These are phyloP conservation scores for Septoria linicola DNA, from an alignment of 2,329 filamentous ascomycete genomes.

Conservation along the genomic window DNA sequence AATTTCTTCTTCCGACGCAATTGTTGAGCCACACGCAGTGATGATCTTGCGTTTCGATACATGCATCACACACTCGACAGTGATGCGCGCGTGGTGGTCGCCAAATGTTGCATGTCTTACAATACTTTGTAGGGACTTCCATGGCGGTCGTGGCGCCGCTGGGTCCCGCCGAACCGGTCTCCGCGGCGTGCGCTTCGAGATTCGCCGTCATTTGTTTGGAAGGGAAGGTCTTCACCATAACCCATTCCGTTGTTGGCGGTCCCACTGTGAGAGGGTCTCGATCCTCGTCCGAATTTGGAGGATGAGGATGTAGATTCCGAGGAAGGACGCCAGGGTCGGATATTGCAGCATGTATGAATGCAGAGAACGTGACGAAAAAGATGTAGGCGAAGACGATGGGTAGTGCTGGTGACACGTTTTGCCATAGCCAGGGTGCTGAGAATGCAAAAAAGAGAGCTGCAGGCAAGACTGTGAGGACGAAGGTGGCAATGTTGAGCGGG, in stretches of 20 bases:
- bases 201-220: conserved; percentile 13
- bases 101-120: conserved; percentile 97
- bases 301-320: conserved; percentile 85
- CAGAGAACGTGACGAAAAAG: conserved; percentile 87
- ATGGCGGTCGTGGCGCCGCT: conserved; percentile 63
- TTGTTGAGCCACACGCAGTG: conserved; percentile 99
- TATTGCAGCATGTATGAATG: conserved; percentile 87
- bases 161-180: conserved; percentile 38
- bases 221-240: conserved; percentile 60
- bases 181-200: conserved; percentile 17
- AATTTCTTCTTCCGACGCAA: conserved; percentile 93
- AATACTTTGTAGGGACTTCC: conserved; percentile 98
- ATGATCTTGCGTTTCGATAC: conserved; percentile 94
- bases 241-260: conserved; percentile 90
- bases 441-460: conserved; percentile 79
- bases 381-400: conserved; percentile 88
- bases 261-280: conserved; percentile 74
- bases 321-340: conserved; percentile 93
- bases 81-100: conserved; percentile 92
- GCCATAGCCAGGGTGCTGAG: conserved; percentile 82
- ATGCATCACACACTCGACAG: conserved; percentile 95
- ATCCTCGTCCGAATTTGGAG: conserved; percentile 69
- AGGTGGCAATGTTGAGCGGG: conserved; percentile 87
- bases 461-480: conserved; percentile 74
- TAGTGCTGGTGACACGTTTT: conserved; percentile 80